Evolutionary conservation across 2,329 filamentous ascomycete genomes (phyloP), one percentile per base, ranked within the genome.

Genomic region (Dothideomycetes sp.): DNA sequence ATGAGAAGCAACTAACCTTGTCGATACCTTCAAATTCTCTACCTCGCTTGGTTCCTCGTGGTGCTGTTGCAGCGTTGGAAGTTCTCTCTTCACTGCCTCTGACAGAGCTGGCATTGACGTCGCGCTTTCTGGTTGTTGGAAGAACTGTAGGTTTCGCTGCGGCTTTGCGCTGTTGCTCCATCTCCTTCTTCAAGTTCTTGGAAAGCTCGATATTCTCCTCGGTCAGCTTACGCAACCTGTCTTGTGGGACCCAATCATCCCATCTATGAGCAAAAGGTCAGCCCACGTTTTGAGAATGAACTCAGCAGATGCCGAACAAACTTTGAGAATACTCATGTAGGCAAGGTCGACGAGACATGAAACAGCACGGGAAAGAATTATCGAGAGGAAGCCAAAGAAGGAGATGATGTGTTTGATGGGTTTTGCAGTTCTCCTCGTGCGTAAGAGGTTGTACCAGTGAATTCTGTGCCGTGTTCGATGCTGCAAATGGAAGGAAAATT

Each of bases 211-310:
- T 84, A 65, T 96, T 95, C 65, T 96, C 91, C 43, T 94, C 86
- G 37, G 81, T 94, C 60, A 89, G 82, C 66, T 95, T 95, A 57
- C 88, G 82, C 46, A 98, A 81, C 51, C 91, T 84, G 61, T 96
- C 89, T 63, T 87, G 80, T 16, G 84, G 78, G 31, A 96, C 91
- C 89, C 89, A 96, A 67, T 98, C 91, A 67, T 98, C 91, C 91
- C 91, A 98, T 47, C 80, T 84, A 56, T 49, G 13, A 24, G 23
- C 8, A 6, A 22, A 19, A 23, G 47, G 19, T 41, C 28, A 41
- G 37, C 37, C 25, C 23, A 41, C 27, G 43, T 49, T 41, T 43
- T 36, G 28, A n/a, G 8, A 24, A 45, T 28, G 38, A 13, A 11
- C 7, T 18, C 16, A 19, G 33, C 25, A 16, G 10, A 34, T 43